Evolutionary conservation across 2,329 filamentous ascomycete genomes (phyloP), one percentile per base, ranked within the genome.

Genomic region (Penicillium expansum): DNA sequence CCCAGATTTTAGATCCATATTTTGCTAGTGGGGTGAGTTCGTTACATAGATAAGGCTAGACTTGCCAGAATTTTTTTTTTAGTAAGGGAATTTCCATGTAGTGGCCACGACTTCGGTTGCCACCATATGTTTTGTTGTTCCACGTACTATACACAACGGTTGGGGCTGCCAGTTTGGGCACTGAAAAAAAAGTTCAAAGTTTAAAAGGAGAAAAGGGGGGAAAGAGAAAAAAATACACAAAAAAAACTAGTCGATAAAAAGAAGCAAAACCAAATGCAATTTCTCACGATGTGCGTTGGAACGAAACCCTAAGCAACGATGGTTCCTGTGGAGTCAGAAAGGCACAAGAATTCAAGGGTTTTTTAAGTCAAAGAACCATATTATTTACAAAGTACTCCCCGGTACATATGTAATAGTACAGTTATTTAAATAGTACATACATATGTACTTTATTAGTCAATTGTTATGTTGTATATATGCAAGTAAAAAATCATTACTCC

Each of bases 1-100:
- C 64, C 64, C 64, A 66, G 64, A 62, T 66, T 66, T 62, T 41
- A 65, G 62, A 62, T 62, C 62, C 63, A 63, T 65, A 30, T 24
- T 48, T 52, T 35, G 1, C 24, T 43, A 53, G 64, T 66, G 64
- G 63, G 59, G 63, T 51, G 43, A 56, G 62, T 63, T 66, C 61
- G 58, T 60, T 24, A 24, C 24, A 29, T 29, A 9, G 27, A 6
- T 39, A 33, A 16, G n/a, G 24, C 22, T 43, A 11, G 41, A 2
- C 22, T 16, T 13, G 38, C 22, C 20, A 27, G 24, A 42, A 6
- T 24, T 16, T 47, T 22, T 37, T 33, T 33, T n/a, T 16, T n/a
- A 35, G 8, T 22, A 14, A 30, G 14, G 14, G 38, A n/a, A 30
- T 22, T 41, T 33, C 24, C 18, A 24, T 35, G n/a, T 20, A 39